These are phyloP conservation scores for Neonectria sp. DNA, from an alignment of 2,329 filamentous ascomycete genomes.

Conservation along the genomic window DNA sequence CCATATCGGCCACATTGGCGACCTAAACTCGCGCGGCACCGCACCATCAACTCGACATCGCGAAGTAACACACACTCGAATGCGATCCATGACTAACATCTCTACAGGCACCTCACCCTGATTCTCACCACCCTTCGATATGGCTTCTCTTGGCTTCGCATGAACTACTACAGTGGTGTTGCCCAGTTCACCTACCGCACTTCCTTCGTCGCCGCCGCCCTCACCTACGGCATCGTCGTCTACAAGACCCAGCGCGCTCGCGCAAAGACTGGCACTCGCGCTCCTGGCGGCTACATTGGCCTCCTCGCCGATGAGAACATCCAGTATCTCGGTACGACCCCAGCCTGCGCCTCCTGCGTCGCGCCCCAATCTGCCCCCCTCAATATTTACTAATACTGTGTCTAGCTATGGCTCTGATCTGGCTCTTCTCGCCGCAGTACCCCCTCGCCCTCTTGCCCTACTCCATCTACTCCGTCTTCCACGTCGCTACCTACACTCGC, in stretches of 20 bases:
- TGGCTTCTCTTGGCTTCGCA: conserved; percentile 85
- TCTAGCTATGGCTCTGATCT: conserved; percentile 91
- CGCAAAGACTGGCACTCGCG: conserved; percentile 78
- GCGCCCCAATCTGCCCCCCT: not conserved
- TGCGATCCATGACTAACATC: conserved; percentile 33
- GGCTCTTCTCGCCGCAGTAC: conserved; percentile 93
- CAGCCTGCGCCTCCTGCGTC: not conserved
- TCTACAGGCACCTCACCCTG: conserved; percentile 83
- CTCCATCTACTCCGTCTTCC: conserved; percentile 97
- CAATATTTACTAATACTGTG: conserved; percentile 29
- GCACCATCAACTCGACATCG: conserved; percentile 14
- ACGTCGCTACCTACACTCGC: conserved; percentile 96
- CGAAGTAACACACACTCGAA: conserved; percentile 3
- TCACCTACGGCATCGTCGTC: conserved; percentile 97
- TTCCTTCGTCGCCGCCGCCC: conserved; percentile 89
- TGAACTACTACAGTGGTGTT: conserved; percentile 86
- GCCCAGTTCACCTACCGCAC: conserved; percentile 90
- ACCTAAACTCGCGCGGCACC: conserved; percentile 12
- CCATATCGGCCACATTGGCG: conserved; percentile 35
- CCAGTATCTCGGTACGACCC: conserved; percentile 85
- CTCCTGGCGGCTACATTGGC: conserved; percentile 72
- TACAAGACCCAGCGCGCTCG: conserved; percentile 97
- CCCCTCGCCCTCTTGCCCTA: conserved; percentile 93
- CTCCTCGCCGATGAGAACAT: conserved; percentile 94
- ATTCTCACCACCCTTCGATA: conserved; percentile 89